phyloP scores from a whole-genome alignment of 116 monocot genomes.

The Trichopus zeylanicus region DNA sequence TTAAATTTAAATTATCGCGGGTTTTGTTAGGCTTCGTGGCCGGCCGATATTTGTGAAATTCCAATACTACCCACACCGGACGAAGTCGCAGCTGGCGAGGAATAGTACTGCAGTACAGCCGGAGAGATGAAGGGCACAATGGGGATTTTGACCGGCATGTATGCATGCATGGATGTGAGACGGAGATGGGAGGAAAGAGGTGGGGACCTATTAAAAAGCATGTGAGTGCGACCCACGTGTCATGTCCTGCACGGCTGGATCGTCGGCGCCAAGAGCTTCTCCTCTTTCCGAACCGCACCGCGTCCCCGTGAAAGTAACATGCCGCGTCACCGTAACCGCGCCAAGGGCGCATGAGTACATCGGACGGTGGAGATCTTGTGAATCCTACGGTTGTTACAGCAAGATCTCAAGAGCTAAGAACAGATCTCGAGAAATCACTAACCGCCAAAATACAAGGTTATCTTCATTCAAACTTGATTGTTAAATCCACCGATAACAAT shows the following conservation, averaged over 20 bases:
- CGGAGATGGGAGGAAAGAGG: too few species aligned
- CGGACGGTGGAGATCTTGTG: background rate
- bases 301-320: conserved; percentile 1
- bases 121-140: background rate
- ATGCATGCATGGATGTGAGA: background rate
- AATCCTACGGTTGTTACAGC: background rate
- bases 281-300: background rate
- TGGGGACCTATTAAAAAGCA: background rate
- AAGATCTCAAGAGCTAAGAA: background rate
- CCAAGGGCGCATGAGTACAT: too few species aligned
- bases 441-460: too few species aligned
- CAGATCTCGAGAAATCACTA: too few species aligned
- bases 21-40: too few species aligned
- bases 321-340: background rate
- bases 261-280: conserved; percentile 6
- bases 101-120: too few species aligned
- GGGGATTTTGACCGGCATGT: background rate
- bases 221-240: conserved; percentile 14
- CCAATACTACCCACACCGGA: too few species aligned
- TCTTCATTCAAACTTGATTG: too few species aligned
- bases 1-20: too few species aligned
- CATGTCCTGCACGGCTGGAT: conserved; percentile 13
- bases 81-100: too few species aligned
- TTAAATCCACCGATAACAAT: too few species aligned
- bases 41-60: too few species aligned